These are phyloP conservation scores for Pseudozyma sp. DNA, from an alignment of 1,284 basidiomycete species.

Conservation along the genomic window DNA sequence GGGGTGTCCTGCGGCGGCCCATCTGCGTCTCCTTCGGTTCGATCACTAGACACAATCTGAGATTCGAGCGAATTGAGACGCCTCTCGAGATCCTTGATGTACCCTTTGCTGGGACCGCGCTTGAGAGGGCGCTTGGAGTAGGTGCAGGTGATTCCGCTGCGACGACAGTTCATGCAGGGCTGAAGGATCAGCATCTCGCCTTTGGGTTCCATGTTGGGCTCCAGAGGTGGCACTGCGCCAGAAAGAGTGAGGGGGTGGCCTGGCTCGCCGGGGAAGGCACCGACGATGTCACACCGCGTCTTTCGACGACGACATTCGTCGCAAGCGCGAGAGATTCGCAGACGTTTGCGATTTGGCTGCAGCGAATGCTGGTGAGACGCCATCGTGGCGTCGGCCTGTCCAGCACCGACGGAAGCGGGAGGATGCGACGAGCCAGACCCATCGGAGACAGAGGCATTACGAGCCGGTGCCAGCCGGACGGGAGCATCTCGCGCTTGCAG, in stretches of 20 bases:
- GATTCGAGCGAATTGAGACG: slow-evolving; percentile 58
- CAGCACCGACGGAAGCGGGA: neutral
- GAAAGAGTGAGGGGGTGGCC: slow-evolving; percentile 43
- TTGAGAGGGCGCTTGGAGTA: slow-evolving; percentile 56
- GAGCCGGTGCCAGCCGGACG: neutral
- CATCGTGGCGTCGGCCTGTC: neutral
- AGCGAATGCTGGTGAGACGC: slow-evolving; percentile 9
- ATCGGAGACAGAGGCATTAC: neutral
- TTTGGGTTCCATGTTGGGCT: slow-evolving; percentile 39
- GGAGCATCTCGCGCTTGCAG: neutral
- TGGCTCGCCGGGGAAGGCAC: slow-evolving; percentile 50
- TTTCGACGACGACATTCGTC: slow-evolving; percentile 52
- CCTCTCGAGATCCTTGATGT: slow-evolving; percentile 59
- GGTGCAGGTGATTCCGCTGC: slow-evolving; percentile 44
- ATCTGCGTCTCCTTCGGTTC: slow-evolving; percentile 4
- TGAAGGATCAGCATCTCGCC: slow-evolving; percentile 57
- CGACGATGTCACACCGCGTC: slow-evolving; percentile 54
- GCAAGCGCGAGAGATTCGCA: slow-evolving; percentile 51
- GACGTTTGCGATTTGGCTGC: slow-evolving; percentile 43
- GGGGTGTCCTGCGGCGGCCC: neutral
- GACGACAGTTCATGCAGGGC: slow-evolving; percentile 54
- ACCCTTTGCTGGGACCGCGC: slow-evolving; percentile 55
- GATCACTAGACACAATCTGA: slow-evolving; percentile 23
- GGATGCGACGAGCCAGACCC: neutral
- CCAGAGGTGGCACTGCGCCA: slow-evolving; percentile 36